These are phyloP conservation scores for Suhomyces sp. DNA, from an alignment of 805 yeast species.

Conservation along the genomic window DNA sequence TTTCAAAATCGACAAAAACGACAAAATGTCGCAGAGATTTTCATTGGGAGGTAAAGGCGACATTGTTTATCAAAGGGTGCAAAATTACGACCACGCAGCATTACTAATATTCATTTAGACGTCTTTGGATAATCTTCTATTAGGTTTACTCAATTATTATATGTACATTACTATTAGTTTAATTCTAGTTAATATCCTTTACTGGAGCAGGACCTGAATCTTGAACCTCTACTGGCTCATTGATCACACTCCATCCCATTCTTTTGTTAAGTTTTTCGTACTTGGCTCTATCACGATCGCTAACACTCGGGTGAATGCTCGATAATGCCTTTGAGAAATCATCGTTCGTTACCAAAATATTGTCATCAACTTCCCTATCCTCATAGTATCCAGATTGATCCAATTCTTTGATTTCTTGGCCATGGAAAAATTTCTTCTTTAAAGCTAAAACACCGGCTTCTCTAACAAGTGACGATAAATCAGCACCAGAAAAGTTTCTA, in stretches of 20 bases:
- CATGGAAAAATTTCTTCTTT: constrained; percentile 64
- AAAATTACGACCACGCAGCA: too few relatives aligned
- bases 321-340: constrained; percentile 74
- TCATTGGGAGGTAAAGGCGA: too few relatives aligned
- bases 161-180: too few relatives aligned
- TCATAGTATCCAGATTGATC: constrained; percentile 38
- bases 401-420: constrained; percentile 38
- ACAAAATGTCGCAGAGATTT: too few relatives aligned
- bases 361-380: constrained; percentile 27
- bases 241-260: constrained; percentile 65
- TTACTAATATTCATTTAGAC: too few relatives aligned
- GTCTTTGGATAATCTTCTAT: too few relatives aligned
- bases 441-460: constrained; percentile 93
- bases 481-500: constrained; percentile 94
- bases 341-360: constrained; percentile 54
- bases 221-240: constrained; percentile 20
- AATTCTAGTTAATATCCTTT: too few relatives aligned
- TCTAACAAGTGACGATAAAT: constrained; percentile 83
- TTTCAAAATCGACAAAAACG: too few relatives aligned
- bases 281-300: constrained; percentile 75
- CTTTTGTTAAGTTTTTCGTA: constrained; percentile 73
- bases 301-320: constrained; percentile 85
- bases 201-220: too few relatives aligned
- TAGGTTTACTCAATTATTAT: too few relatives aligned
- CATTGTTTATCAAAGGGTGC: too few relatives aligned